Conservation (phyloP, 2,329 filamentous ascomycete species). For the Diplocarpon rosae region DNA sequence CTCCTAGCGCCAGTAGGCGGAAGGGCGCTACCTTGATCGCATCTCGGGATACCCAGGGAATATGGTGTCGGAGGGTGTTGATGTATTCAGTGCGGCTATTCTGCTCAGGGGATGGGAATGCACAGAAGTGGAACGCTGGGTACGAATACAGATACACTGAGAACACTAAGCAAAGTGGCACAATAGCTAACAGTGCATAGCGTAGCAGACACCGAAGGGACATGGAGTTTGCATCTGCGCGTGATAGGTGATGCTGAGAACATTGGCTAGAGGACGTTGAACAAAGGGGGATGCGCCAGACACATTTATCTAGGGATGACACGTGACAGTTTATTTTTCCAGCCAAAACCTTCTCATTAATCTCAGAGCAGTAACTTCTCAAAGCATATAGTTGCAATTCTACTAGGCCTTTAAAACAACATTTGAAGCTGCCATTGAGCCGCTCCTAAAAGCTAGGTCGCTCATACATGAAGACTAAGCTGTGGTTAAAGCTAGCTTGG, state of each 20-base stretch:
- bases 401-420: too few relatives aligned
- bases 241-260: not conserved
- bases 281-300: too few relatives aligned
- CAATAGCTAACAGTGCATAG: constrained; percentile 34
- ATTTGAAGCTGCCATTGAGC: too few relatives aligned
- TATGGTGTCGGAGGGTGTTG: constrained; percentile 19
- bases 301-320: too few relatives aligned
- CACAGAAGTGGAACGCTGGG: constrained; percentile 68
- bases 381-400: too few relatives aligned
- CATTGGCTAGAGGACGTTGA: too few relatives aligned
- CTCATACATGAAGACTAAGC: too few relatives aligned
- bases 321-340: too few relatives aligned
- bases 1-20: constrained; percentile 75
- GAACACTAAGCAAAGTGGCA: constrained; percentile 57
- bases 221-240: constrained; percentile 24
- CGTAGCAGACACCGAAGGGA: constrained; percentile 25
- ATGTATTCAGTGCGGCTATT: constrained; percentile 19
- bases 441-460: too few relatives aligned
- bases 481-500: too few relatives aligned
- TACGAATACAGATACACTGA: constrained; percentile 81
- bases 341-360: too few relatives aligned
- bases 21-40: constrained; percentile 52
- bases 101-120: constrained; percentile 49
- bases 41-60: constrained; percentile 19
- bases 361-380: too few relatives aligned